These are phyloP conservation scores for Dendrocalamus latiflorus DNA, from an alignment of 202 grass and related monocot species.

Conservation along the genomic window DNA sequence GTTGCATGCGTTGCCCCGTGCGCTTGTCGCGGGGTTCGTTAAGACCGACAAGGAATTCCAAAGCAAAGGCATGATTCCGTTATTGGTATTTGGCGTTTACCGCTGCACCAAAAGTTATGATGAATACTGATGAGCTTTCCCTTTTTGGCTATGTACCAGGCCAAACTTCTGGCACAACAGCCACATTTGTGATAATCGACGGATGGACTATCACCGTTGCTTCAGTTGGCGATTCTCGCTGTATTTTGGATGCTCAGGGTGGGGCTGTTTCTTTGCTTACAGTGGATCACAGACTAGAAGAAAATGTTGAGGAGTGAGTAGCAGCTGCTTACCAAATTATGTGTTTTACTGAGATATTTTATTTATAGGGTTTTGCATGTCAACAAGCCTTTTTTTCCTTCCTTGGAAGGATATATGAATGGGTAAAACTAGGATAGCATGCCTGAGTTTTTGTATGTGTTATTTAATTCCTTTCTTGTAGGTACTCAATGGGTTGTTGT, in stretches of 20 bases:
- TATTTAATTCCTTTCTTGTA: background rate
- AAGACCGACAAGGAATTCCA: slow-evolving; percentile 96
- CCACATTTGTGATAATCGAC: slow-evolving; percentile 92
- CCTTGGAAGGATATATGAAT: background rate
- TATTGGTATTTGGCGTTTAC: background rate
- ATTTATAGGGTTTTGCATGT: background rate
- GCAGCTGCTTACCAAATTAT: slow-evolving; percentile 1
- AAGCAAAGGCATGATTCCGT: slow-evolving; percentile 59
- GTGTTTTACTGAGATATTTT: background rate
- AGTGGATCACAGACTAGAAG: slow-evolving; percentile 92
- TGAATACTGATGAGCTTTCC: background rate
- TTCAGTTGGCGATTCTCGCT: slow-evolving; percentile 89
- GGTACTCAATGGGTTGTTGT: background rate
- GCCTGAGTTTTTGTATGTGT: background rate
- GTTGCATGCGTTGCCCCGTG: slow-evolving; percentile 69
- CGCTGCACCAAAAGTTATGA: background rate
- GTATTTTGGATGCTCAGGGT: slow-evolving; percentile 85
- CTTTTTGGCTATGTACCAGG: slow-evolving; percentile 39
- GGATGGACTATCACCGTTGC: slow-evolving; percentile 95
- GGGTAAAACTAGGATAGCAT: background rate
- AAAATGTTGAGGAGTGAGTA: slow-evolving; percentile 95
- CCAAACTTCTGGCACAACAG: slow-evolving; percentile 95
- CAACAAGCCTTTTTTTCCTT: background rate
- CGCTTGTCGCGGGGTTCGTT: slow-evolving; percentile 80
- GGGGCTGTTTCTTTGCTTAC: slow-evolving; percentile 79